Percentiles rank a stretch among this genome's conserved stretches.
These are phyloP conservation scores for Sphenostylis stenocarpa DNA, from an alignment of 306 rosid species.

Conservation along the genomic window DNA sequence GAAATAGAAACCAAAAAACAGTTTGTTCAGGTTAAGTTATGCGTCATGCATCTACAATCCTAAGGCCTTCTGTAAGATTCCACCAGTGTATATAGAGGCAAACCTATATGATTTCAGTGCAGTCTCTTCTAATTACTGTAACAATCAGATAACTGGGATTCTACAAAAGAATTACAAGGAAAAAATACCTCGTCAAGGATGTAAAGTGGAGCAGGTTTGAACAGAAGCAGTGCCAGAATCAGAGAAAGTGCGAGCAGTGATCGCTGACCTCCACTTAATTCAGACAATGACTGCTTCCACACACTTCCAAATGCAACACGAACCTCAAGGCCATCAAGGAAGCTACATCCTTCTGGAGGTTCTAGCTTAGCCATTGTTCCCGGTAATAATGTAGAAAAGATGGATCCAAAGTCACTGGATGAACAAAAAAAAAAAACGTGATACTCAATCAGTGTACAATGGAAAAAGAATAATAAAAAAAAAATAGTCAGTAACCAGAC, in stretches of 20 bases:
- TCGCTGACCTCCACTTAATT: constrained; percentile 98
- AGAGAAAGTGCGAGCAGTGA: constrained; percentile 94
- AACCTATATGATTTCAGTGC: background rate
- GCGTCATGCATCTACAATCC: background rate
- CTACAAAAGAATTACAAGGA: background rate
- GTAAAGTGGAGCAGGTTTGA: constrained; percentile 97
- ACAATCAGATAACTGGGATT: background rate
- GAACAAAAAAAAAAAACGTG: constrained; percentile 15
- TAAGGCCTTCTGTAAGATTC: background rate
- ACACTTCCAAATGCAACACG: constrained; percentile 96
- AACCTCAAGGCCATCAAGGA: constrained; percentile 97
- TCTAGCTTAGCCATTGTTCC: constrained; percentile 95
- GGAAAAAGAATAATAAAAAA: constrained; percentile 15
- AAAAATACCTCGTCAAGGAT: constrained; percentile 86
- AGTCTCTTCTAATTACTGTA: background rate
- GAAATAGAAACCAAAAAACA: too few species aligned
- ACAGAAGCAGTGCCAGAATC: constrained; percentile 91
- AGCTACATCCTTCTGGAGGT: constrained; percentile 93
- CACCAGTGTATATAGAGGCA: background rate
- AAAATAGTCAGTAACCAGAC: constrained; percentile 9
- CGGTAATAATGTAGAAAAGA: constrained; percentile 88
- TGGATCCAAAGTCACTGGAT: constrained; percentile 92
- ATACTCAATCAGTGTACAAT: constrained; percentile 8
- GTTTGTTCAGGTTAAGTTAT: background rate
- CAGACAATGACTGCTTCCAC: constrained; percentile 98